Percentiles rank a stretch among this genome's conserved stretches.
These are phyloP conservation scores for Sphagnum tenellum DNA, from an alignment of 225 moss, liverwort and hornwort species.

Conservation along the genomic window DNA sequence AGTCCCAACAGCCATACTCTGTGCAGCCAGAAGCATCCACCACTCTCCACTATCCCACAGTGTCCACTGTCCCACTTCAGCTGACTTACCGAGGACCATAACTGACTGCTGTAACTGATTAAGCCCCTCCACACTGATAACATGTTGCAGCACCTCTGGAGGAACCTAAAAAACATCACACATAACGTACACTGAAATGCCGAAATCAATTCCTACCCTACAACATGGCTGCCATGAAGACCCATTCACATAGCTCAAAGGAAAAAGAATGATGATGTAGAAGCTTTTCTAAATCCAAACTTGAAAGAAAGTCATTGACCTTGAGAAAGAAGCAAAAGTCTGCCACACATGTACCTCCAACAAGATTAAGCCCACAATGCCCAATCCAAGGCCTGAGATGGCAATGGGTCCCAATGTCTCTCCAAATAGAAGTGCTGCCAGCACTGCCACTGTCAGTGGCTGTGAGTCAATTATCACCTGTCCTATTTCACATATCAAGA, in stretches of 20 bases:
- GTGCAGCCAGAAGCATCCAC: conserved; percentile 98
- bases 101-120: conserved; percentile 16
- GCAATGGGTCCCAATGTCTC: conserved; percentile 67
- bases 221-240: too few relatives aligned
- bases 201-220: too few relatives aligned
- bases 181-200: too few relatives aligned
- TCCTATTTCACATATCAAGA: conserved; percentile 35
- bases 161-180: conserved; percentile 38
- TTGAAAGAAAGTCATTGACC: too few relatives aligned
- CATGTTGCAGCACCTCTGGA: conserved; percentile 45
- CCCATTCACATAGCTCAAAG: too few relatives aligned
- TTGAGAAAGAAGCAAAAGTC: too few relatives aligned
- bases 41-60: conserved; percentile 92
- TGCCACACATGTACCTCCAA: conserved; percentile 40
- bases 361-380: conserved; percentile 66
- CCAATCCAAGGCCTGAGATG: conserved; percentile 66
- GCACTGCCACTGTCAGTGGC: conserved; percentile 84
- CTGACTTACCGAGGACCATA: conserved; percentile 16
- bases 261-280: too few relatives aligned
- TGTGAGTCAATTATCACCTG: conserved; percentile 97
- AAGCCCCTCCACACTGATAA: conserved; percentile 15
- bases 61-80: conserved; percentile 31
- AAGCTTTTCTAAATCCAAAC: too few relatives aligned
- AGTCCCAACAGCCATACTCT: conserved; percentile 97
- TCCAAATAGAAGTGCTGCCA: conserved; percentile 79